A percentile compares a stretch with the other conserved stretches of the same genome.
phyloP scores from a whole-genome alignment of 2,329 filamentous ascomycete species.

The Aspergillus alliaceus region DNA sequence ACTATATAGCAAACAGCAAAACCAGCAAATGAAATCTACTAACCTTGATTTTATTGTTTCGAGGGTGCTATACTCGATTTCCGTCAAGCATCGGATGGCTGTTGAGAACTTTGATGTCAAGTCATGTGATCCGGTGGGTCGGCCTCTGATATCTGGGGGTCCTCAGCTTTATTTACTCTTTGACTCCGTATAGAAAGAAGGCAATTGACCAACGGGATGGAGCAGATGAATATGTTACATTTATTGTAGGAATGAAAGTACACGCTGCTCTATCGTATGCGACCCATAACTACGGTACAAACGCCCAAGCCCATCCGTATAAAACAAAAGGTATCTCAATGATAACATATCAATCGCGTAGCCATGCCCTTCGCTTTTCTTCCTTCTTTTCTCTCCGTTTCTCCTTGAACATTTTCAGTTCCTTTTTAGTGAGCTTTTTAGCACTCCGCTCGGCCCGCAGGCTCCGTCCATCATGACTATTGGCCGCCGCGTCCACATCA shows the following conservation, averaged over 20 bases:
- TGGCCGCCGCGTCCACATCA: slow-evolving; percentile 91
- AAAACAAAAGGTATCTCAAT: slow-evolving; percentile 17
- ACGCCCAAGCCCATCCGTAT: slow-evolving; percentile 9
- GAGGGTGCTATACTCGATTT: not conserved
- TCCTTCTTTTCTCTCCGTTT: slow-evolving; percentile 88
- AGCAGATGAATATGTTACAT: slow-evolving; percentile 8
- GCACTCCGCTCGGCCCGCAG: slow-evolving; percentile 85
- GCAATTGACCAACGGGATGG: too few species aligned
- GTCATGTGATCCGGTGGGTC: slow-evolving; percentile 12
- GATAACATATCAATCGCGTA: slow-evolving; percentile 66
- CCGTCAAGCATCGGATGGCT: not conserved
- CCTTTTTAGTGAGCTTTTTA: slow-evolving; percentile 79
- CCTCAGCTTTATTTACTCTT: not conserved
- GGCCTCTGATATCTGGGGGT: not conserved
- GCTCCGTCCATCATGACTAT: slow-evolving; percentile 84
- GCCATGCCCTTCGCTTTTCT: slow-evolving; percentile 89
- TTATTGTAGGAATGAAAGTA: not conserved
- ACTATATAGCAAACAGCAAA: not conserved
- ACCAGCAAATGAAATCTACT: not conserved
- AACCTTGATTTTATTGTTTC: not conserved
- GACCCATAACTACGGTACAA: slow-evolving; percentile 12
- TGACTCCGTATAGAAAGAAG: too few species aligned
- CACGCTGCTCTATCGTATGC: slow-evolving; percentile 13
- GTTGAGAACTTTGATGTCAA: slow-evolving; percentile 10
- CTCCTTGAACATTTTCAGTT: slow-evolving; percentile 88